phyloP scores from a whole-genome alignment of 2,329 filamentous ascomycete genomes.

The Fusarium paranaense region DNA sequence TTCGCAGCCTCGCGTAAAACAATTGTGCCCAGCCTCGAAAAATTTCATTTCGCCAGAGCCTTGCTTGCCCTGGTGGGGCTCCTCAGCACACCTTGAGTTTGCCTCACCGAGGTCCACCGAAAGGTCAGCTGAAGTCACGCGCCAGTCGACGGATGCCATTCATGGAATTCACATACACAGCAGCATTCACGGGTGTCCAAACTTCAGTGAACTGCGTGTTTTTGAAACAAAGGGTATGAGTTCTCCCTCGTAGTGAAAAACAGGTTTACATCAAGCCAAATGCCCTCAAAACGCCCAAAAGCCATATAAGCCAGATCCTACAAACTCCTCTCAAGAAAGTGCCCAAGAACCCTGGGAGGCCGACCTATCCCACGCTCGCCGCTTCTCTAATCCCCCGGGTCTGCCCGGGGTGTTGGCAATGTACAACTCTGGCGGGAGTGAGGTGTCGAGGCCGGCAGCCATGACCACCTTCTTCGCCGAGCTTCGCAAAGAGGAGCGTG shows the following conservation, averaged over 20 bases:
- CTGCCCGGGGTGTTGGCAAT: not conserved
- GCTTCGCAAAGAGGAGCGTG: constrained; percentile 10
- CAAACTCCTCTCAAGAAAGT: constrained; percentile 50
- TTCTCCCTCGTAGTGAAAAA: constrained; percentile 46
- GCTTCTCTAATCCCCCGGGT: constrained; percentile 10
- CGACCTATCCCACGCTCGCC: constrained; percentile 20
- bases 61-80: constrained; percentile 43
- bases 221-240: constrained; percentile 47
- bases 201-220: constrained; percentile 37
- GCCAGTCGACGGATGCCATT: not conserved
- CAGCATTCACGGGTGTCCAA: too few species aligned
- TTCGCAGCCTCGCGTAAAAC: constrained; percentile 41
- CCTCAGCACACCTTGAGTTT: not conserved
- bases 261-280: constrained; percentile 48
- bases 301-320: constrained; percentile 46
- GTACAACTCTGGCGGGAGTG: constrained; percentile 14
- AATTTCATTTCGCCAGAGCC: constrained; percentile 36
- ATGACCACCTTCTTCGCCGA: not conserved
- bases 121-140: not conserved
- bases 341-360: constrained; percentile 40
- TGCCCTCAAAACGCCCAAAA: constrained; percentile 51
- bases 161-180: not conserved
- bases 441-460: not conserved
- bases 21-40: constrained; percentile 31
- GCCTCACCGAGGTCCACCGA: not conserved